A percentile compares a stretch with the other conserved stretches of the same genome.
phyloP scores from a whole-genome alignment of 306 rosid species.

The Cicer chorassanicum region DNA sequence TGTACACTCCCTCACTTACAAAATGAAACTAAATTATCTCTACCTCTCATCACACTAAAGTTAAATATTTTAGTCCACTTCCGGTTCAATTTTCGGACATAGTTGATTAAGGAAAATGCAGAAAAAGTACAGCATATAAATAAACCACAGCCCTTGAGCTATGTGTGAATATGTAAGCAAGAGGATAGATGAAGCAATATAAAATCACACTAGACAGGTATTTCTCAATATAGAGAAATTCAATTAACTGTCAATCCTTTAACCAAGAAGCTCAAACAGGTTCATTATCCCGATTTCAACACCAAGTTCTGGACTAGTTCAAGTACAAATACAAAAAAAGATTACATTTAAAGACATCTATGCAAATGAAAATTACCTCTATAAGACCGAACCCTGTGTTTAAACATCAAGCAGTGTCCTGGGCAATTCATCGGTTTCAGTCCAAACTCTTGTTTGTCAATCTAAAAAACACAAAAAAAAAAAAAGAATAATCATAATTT shows the following conservation, averaged over 20 bases:
- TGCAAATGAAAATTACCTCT: constrained; percentile 59
- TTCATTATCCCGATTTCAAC: constrained; percentile 16
- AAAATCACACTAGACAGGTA: constrained; percentile 4
- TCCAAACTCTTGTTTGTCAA: constrained; percentile 97
- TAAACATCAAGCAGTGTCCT: constrained; percentile 93
- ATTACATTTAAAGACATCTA: constrained; percentile 27
- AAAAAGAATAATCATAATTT: background rate
- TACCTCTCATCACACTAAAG: constrained; percentile 16
- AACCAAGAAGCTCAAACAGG: constrained; percentile 14
- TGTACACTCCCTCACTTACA: constrained; percentile 9
- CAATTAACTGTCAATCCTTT: constrained; percentile 3
- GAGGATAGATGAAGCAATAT: constrained; percentile 14
- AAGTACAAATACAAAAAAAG: constrained; percentile 8
- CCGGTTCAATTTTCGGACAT: constrained; percentile 13
- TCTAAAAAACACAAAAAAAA: constrained; percentile 54
- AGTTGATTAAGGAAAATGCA: background rate
- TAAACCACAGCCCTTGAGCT: background rate
- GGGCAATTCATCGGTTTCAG: constrained; percentile 99
- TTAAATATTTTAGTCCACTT: constrained; percentile 3
- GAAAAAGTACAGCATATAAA: constrained; percentile 13
- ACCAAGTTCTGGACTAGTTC: constrained; percentile 29
- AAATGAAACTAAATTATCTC: constrained; percentile 5
- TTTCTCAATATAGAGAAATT: background rate
- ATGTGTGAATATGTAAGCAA: constrained; percentile 13
- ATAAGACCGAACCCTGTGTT: constrained; percentile 93